Percentiles rank a stretch among this genome's conserved stretches.
Conservation (phyloP, 2,329 filamentous ascomycete species). For the Pseudogymnoascus pannorum region DNA sequence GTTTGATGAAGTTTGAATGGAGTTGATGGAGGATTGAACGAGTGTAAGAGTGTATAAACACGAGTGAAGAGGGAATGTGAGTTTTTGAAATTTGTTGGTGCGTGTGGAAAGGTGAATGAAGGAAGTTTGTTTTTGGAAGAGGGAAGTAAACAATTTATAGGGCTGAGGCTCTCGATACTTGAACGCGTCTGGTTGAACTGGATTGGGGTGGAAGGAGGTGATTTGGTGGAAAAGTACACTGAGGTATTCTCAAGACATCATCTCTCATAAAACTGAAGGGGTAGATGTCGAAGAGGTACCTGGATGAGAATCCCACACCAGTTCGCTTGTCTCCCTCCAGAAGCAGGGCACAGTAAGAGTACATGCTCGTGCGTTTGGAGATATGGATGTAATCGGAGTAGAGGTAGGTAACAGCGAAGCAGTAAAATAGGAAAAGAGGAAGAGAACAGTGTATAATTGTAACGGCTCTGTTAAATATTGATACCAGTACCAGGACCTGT, state of each 20-base stretch:
- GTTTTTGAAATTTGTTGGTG: not conserved
- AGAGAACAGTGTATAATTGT: not conserved
- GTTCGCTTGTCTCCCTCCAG: not conserved
- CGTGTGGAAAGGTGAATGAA: not conserved
- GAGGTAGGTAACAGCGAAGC: too few relatives aligned
- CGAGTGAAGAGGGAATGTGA: not conserved
- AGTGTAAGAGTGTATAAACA: conserved; percentile 6
- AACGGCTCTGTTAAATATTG: not conserved
- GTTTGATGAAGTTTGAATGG: not conserved
- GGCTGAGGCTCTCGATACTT: not conserved
- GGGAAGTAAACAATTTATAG: not conserved
- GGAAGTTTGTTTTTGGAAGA: not conserved
- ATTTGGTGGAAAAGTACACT: not conserved
- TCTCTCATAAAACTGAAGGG: not conserved
- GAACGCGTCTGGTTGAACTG: not conserved
- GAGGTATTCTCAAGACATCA: not conserved
- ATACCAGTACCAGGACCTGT: not conserved
- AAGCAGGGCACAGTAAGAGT: not conserved
- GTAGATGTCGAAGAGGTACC: not conserved
- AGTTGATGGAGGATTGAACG: not conserved
- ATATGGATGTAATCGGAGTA: not conserved
- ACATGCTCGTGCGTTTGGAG: not conserved
- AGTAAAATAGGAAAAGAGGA: not conserved
- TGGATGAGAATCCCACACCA: not conserved
- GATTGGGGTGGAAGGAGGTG: not conserved